A percentile compares a stretch with the other conserved stretches of the same genome.
Conservation (phyloP, 208 protist species). For the Zelonia costaricensis region DNA sequence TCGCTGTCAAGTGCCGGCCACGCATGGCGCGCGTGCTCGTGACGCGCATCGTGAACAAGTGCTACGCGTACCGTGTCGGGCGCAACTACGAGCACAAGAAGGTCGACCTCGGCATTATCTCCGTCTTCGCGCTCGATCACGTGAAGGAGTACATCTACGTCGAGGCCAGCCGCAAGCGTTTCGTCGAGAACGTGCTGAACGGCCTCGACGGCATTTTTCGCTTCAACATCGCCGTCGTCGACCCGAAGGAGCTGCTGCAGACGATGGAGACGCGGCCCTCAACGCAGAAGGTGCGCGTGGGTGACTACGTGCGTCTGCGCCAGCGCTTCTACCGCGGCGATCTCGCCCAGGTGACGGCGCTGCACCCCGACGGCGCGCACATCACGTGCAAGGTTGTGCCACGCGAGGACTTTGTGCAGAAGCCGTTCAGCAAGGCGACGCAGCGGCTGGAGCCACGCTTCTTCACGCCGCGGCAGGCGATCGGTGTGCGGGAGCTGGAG, state of each 20-base stretch:
- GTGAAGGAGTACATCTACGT: conserved; percentile 94
- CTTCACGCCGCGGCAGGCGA: conserved; percentile 72
- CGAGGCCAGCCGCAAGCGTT: conserved; percentile 86
- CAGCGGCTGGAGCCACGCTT: conserved; percentile 68
- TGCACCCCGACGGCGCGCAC: conserved; percentile 58
- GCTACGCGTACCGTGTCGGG: conserved; percentile 84
- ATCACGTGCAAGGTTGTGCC: conserved; percentile 84
- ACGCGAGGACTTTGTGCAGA: conserved; percentile 86
- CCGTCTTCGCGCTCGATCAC: conserved; percentile 91
- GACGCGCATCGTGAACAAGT: conserved; percentile 92
- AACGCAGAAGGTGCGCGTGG: conserved; percentile 66
- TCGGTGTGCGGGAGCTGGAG: conserved; percentile 55
- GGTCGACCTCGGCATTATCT: conserved; percentile 90
- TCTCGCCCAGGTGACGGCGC: conserved; percentile 73
- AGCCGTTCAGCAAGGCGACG: conserved; percentile 75
- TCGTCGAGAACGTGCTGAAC: conserved; percentile 89
- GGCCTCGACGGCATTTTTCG: conserved; percentile 87
- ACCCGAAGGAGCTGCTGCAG: conserved; percentile 87
- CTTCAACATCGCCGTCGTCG: conserved; percentile 84
- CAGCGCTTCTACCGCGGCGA: conserved; percentile 85
- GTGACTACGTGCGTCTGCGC: conserved; percentile 81
- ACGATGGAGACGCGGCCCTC: conserved; percentile 84
- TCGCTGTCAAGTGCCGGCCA: conserved; percentile 85
- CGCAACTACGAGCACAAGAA: conserved; percentile 76
- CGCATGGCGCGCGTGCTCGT: conserved; percentile 86